Base-by-base conservation (phyloP, 2,329 filamentous ascomycete species). In the Alternaria dauci region DNA sequence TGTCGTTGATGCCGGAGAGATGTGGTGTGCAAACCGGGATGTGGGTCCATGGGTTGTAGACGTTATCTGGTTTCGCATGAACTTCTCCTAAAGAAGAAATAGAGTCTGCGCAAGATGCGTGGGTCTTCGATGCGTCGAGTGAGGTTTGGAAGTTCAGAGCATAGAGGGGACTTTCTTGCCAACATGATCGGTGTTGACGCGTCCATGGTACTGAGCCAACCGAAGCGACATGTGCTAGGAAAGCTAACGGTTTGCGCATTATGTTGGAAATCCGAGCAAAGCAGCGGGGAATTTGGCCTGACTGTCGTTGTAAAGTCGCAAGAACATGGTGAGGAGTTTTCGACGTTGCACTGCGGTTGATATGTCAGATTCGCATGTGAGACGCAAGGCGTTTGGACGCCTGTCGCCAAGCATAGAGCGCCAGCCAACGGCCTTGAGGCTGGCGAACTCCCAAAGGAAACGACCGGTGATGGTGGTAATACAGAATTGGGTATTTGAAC, bases 11-110 rank as follows among this genome's bases (percentile, higher is more conserved):
- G 38, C 55, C 63, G 26, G 61, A 41, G 16, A 76, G 63, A 2
- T 60, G 12, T 2, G 58, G 26, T 1, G 72, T 78, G 53, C 76
- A 78, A 7, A 68, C 41, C 23, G 72, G 73, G 18, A 59, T 46
- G 39, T 73, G 62, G 1, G 75, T 65, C 76, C 75, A 78, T 16
- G 67, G 67, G 3, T 41, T 47, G 23, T 64, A 59, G 2, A 52
- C 23, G 18, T 42, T 23, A n/a, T 39, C 18, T 28, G 48, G 9
- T 34, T 50, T 18, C 4, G 39, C 18, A 3, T 28, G 16, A 23
- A 3, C 9, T 5, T 8, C 0, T 8, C 20, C 2, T 3, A n/a
- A 2, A 3, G n/a, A 16, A 5, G 4, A 36, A 9, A 11, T 26
- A 0, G 5, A 7, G 1, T 14, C 20, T 5, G 20, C 1, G 20